phyloP scores from a whole-genome alignment of 176 grass and related monocot genomes.

The Carex parvula region DNA sequence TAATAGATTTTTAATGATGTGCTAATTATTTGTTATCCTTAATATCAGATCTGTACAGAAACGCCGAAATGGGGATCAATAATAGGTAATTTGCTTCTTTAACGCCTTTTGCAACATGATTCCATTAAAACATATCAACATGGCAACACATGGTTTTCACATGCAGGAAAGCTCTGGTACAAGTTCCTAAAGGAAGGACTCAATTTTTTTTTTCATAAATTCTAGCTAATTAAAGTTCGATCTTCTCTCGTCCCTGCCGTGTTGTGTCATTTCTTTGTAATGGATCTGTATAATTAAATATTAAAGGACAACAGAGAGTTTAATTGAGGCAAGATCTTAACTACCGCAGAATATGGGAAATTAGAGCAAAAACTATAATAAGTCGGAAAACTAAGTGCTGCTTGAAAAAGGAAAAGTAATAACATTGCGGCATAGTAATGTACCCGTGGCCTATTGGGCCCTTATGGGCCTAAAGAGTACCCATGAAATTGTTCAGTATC shows the following conservation, averaged over 20 bases:
- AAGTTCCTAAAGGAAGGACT: not conserved
- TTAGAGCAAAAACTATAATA: too few species aligned
- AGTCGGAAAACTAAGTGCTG: not conserved
- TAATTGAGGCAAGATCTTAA: not conserved
- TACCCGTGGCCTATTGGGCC: not conserved
- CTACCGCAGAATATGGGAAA: not conserved
- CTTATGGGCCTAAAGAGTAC: not conserved
- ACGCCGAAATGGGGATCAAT: not conserved
- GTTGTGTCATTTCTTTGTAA: not conserved
- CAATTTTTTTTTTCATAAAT: not conserved
- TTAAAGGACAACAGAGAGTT: not conserved
- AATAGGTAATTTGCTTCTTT: not conserved
- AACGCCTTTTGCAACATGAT: not conserved
- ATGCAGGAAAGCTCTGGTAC: not conserved
- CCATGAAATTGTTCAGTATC: too few species aligned
- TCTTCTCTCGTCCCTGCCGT: not conserved
- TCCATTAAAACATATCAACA: slow-evolving; percentile 1
- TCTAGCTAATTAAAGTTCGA: not conserved
- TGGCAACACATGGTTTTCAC: slow-evolving; percentile 16
- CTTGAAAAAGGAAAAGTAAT: not conserved
- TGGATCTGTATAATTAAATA: not conserved
- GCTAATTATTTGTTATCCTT: not conserved
- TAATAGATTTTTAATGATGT: not conserved
- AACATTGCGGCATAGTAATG: not conserved
- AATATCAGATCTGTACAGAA: not conserved